Evolutionary conservation across 305 asterid genomes (phyloP).

Genomic region (Nicotiana rustica): DNA sequence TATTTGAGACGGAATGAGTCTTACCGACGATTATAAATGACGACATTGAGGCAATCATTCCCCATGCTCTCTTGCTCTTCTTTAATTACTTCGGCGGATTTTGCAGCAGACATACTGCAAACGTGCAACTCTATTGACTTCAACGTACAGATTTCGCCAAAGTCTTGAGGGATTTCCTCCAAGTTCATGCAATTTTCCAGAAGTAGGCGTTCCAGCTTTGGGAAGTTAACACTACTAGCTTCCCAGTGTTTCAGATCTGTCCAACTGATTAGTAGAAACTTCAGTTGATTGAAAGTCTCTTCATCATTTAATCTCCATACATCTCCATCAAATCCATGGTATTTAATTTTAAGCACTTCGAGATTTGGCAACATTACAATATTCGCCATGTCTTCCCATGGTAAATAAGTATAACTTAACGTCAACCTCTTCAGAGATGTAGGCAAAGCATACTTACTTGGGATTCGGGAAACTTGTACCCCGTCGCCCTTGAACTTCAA

Average conservation of each 20-base stretch:
- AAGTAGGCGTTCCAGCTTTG: conserved; percentile 20
- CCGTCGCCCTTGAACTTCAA: background rate
- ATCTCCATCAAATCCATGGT: background rate
- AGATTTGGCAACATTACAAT: background rate
- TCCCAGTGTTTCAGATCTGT: conserved; percentile 31
- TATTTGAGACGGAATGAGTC: background rate
- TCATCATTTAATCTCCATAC: conserved; percentile 26
- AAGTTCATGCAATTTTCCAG: conserved; percentile 4
- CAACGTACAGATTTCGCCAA: conserved; percentile 28
- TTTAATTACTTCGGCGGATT: conserved; percentile 21
- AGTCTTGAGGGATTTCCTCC: conserved; percentile 27
- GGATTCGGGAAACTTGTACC: rapidly evolving
- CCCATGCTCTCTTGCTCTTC: conserved; percentile 24
- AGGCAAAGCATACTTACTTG: background rate
- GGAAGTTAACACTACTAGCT: background rate
- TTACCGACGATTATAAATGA: background rate
- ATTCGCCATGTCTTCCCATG: too few species aligned
- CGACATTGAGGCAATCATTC: background rate
- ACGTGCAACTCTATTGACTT: background rate
- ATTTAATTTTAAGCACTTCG: background rate
- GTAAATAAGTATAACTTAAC: background rate
- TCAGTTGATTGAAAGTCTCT: background rate
- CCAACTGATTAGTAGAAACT: background rate
- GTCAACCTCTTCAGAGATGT: background rate
- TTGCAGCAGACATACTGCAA: conserved; percentile 24